phyloP scores from a whole-genome alignment of 225 moss, liverwort and hornwort genomes.

The Climacium dendroides region DNA sequence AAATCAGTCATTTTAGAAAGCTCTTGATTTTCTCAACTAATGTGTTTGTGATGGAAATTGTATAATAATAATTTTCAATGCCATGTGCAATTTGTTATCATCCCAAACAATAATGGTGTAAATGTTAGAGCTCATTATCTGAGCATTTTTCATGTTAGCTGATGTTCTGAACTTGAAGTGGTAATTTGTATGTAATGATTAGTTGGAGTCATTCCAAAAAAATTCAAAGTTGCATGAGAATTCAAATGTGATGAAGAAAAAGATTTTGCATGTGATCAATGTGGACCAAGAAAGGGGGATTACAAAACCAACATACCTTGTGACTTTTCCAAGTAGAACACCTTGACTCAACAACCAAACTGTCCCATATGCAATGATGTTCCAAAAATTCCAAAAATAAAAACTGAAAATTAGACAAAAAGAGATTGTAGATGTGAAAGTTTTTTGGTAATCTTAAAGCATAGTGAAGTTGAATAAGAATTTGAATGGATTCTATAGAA shows the following conservation, averaged over 20 bases:
- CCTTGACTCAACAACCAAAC: accelerated
- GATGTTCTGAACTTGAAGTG: not conserved
- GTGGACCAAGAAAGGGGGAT: not conserved
- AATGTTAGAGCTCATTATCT: not conserved
- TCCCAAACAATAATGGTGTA: not conserved
- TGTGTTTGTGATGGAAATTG: not conserved
- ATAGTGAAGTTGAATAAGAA: not conserved
- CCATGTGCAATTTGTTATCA: not conserved
- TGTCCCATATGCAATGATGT: not conserved
- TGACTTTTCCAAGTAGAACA: not conserved
- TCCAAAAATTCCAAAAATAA: too few species aligned
- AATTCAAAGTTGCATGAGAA: not conserved
- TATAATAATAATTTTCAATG: not conserved
- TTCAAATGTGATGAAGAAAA: not conserved
- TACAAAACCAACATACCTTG: not conserved
- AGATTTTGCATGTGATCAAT: not conserved
- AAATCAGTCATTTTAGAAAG: not conserved
- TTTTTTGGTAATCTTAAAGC: not conserved
- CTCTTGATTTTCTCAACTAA: not conserved
- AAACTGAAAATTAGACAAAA: not conserved
- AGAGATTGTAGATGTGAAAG: not conserved
- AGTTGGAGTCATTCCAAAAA: not conserved
- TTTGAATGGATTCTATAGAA: not conserved
- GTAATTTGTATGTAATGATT: not conserved
- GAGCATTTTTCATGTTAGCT: too few species aligned